A percentile compares a stretch with the other conserved stretches of the same genome.
phyloP scores from a whole-genome alignment of 345 rosid genomes.

The Toxicodendron radicans region DNA sequence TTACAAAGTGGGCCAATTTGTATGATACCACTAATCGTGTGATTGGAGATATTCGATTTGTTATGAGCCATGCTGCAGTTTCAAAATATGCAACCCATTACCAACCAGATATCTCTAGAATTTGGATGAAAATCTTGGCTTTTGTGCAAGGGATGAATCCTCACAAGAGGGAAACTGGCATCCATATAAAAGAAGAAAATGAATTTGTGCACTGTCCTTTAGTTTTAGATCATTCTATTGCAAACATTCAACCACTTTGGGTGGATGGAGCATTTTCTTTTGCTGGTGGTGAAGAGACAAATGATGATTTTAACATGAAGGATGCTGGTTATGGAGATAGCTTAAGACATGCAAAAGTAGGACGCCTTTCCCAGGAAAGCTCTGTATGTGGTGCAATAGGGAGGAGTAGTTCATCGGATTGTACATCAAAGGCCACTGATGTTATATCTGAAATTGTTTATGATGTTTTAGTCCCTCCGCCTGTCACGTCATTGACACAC shows the following conservation, averaged over 20 bases:
- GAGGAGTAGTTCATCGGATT: conserved; percentile 42
- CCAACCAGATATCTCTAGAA: conserved; percentile 56
- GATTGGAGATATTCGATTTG: conserved; percentile 78
- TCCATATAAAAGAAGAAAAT: conserved; percentile 68
- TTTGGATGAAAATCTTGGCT: conserved; percentile 79
- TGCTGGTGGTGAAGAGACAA: conserved; percentile 40
- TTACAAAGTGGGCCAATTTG: conserved; percentile 62
- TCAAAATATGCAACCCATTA: conserved; percentile 61
- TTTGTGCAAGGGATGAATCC: conserved; percentile 88
- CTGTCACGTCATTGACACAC: conserved; percentile 54
- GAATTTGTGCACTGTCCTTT: conserved; percentile 59
- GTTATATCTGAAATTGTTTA: conserved; percentile 27
- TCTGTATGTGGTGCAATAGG: conserved; percentile 58
- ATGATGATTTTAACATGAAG: conserved; percentile 28
- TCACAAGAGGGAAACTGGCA: conserved; percentile 83
- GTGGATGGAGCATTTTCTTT: conserved; percentile 78
- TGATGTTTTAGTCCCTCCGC: conserved; percentile 46
- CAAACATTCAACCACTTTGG: conserved; percentile 70
- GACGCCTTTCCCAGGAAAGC: conserved; percentile 71
- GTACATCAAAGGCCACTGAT: conserved; percentile 41
- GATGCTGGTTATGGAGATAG: conserved; percentile 54
- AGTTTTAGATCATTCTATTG: conserved; percentile 56
- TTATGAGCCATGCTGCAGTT: conserved; percentile 72
- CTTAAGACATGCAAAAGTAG: conserved; percentile 79
- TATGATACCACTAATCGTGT: conserved; percentile 65